Base-by-base conservation (phyloP, 176 grass and related monocot species). In the barley (Hordeum vulgare) region DNA sequence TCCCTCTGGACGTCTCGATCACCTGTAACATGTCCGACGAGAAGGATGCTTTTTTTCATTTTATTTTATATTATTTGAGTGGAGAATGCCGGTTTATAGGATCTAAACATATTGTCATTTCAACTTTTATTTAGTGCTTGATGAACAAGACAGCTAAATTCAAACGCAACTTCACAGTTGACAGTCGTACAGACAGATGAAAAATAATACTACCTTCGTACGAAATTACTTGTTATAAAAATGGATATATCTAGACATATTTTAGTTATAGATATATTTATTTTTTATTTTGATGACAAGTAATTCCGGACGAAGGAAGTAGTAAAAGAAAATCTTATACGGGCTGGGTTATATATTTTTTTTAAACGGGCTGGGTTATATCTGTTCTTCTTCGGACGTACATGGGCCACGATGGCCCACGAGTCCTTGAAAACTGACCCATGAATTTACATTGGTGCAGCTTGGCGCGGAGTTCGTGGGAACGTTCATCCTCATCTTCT, bases 401-500 rank as follows among this genome's bases (percentile, higher is more conserved):
- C 25, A 62, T 15, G 7, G 24, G 59, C 59, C 61, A 44, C 9
- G 37, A 3, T 65, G 62, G 9, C 8, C 28, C 27, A 65, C 11
- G 3, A 27, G 5, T 62, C 12, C 26, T 62, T 51, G 0, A 8
- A 56, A 56, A 21, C 53, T 56, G 18, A 71, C 21, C 31, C 20
- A 31, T 8, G 24, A 41, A 45, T 29, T 51, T 8, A 18, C 18
- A 65, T 14, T 29, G 14, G 5, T 35, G 85, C 88, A 98, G 96
- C 89, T 98, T 0, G 96, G 93, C 42, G 96, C 96, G 0, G 96
- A 98, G 87, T 98, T 98, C 70, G 93, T 98, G 62, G 96, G 96
- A 37, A 98, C 93, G 40, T 98, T 98, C 85, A 95, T 98, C 67
- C 96, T 98, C 28, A 98, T 98, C 81, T 98, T 98, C 85, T 92